Evolutionary conservation across 345 rosid species (phyloP), one percentile per base, ranked within the genome.

Genomic region (Kernera saxatilis): DNA sequence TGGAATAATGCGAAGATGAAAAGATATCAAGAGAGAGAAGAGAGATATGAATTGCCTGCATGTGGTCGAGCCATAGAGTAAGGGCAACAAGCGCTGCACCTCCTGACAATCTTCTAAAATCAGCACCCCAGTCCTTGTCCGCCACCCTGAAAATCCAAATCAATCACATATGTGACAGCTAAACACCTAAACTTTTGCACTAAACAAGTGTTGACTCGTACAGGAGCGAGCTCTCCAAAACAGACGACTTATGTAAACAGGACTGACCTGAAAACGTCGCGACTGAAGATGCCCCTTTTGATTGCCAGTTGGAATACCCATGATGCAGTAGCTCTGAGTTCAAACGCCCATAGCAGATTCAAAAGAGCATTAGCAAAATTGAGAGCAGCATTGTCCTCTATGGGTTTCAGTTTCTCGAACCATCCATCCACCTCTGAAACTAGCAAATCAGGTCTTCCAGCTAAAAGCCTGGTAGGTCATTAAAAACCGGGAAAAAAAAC

Each of bases 41-140:
- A 62, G 64, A 45, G 49, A 73, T 40, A 52, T 62, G 60, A 62
- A 69, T 79, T 81, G 80, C 98, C 97, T 93, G 96, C 98, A 93
- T 91, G 72, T 77, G 85, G 65, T 93, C 97, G 70, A 93, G 97
- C 98, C 98, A 93, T 68, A 91, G 77, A 51, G 96, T 90, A 30
- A 93, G 89, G 41, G 88, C 98, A 63, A 91, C 97, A 58, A 93
- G 97, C 44, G 98, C 93, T 66, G 97, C 84, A 77, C 98, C 98
- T 44, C 90, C 98, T 9, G 98, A 93, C 65, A 93, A 63, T 82
- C 85, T 91, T 68, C 98, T 85, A 59, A 93, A 84, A 79, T 93
- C 98, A 64, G 98, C 96, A 33, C 97, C 94, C 98, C 98, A 91
- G 52, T 89, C 92, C 72, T 87, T 89, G 68, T 88, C 98, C 57